phyloP scores from a whole-genome alignment of 1,284 basidiomycete genomes.

The Trametes sp. region DNA sequence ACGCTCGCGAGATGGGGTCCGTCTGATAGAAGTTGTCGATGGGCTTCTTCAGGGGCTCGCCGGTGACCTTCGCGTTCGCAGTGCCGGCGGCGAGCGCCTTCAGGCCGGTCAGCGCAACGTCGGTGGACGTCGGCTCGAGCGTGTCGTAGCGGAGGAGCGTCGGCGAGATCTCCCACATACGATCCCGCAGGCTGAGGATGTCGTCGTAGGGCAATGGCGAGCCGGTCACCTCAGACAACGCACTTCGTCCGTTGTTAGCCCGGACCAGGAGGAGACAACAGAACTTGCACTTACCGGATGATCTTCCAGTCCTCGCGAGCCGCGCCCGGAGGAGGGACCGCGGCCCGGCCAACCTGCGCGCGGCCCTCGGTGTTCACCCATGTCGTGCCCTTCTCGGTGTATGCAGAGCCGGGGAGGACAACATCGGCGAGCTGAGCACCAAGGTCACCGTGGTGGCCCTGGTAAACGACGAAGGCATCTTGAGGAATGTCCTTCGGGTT shows the following conservation, averaged over 20 bases:
- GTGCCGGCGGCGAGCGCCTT: constrained; percentile 63
- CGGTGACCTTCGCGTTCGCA: constrained; percentile 63
- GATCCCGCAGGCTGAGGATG: constrained; percentile 85
- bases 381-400: constrained; percentile 95
- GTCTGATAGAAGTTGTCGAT: constrained; percentile 98
- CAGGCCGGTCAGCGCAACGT: constrained; percentile 77
- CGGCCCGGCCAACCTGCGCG: constrained; percentile 89
- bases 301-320: constrained; percentile 99
- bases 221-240: constrained; percentile 90
- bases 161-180: constrained; percentile 98
- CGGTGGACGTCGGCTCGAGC: constrained; percentile 80
- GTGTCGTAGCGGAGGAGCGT: constrained; percentile 89
- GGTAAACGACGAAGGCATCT: constrained; percentile 98
- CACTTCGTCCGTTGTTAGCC: constrained; percentile 52
- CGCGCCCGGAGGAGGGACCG: constrained; percentile 95
- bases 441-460: constrained; percentile 98
- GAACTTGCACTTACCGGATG: constrained; percentile 70
- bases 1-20: constrained; percentile 88
- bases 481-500: constrained; percentile 91
- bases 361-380: constrained; percentile 99
- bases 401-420: constrained; percentile 91
- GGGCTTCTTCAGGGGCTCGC: constrained; percentile 78
- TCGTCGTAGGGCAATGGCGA: constrained; percentile 91
- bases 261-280: neutral
- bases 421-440: constrained; percentile 98